Conservation (phyloP, 2,329 filamentous ascomycete species). For the Neofusicoccum parvum region DNA sequence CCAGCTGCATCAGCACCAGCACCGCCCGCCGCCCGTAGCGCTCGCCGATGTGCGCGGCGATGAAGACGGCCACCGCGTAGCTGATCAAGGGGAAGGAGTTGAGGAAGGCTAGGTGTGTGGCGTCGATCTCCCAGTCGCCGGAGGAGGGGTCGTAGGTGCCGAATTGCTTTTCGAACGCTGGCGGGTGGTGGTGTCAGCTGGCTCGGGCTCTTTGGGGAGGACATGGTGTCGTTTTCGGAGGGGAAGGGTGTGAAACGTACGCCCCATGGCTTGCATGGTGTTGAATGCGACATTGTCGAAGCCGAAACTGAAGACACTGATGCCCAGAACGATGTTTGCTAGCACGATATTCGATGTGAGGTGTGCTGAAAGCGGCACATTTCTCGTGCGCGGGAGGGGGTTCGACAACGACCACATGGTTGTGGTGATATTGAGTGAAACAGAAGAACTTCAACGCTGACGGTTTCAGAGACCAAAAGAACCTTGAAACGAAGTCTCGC, state of each 20-base stretch:
- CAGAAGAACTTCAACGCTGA: no score
- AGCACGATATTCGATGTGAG: background rate
- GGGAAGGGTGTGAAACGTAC: background rate
- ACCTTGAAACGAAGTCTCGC: no score
- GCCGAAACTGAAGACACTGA: slow-evolving; percentile 7
- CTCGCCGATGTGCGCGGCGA: slow-evolving; percentile 4
- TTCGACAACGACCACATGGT: no score
- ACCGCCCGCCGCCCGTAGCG: background rate
- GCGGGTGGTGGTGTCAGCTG: no score
- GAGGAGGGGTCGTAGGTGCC: background rate
- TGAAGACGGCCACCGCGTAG: background rate
- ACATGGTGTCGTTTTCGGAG: no score
- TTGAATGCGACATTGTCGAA: slow-evolving; percentile 9
- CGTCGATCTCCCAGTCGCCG: background rate
- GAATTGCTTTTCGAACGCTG: background rate
- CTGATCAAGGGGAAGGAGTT: background rate
- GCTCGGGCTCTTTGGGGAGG: no score
- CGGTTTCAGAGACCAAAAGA: no score
- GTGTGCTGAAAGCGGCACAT: background rate
- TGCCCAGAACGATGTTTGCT: slow-evolving; percentile 1
- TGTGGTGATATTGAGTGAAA: no score
- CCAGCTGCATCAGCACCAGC: background rate
- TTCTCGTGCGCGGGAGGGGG: background rate
- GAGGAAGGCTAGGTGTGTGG: background rate
- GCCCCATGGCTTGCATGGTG: slow-evolving; percentile 14